These are phyloP conservation scores for Prunus dulcis DNA, from an alignment of 306 rosid species.

Conservation along the genomic window DNA sequence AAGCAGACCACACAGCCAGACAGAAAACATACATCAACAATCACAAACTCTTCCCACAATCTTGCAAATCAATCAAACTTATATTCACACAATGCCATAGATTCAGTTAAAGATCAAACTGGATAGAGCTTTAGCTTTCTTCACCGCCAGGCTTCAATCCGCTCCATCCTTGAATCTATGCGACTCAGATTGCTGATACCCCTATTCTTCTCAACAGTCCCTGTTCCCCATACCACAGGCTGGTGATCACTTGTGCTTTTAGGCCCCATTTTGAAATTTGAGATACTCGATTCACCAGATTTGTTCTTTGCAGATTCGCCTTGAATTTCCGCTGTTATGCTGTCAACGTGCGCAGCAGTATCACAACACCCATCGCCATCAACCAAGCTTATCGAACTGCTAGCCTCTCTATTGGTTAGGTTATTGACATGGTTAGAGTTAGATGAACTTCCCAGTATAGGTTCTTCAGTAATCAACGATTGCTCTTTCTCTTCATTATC, in stretches of 20 bases:
- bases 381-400: slow-evolving; percentile 27
- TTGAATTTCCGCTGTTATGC: slow-evolving; percentile 15
- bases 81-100: slow-evolving; percentile 23
- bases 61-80: slow-evolving; percentile 36
- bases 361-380: slow-evolving; percentile 34
- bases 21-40: slow-evolving; percentile 27
- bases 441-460: slow-evolving; percentile 26
- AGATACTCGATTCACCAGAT: slow-evolving; percentile 38
- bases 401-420: slow-evolving; percentile 34
- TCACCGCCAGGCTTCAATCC: slow-evolving; percentile 68
- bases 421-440: slow-evolving; percentile 23
- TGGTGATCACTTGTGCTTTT: slow-evolving; percentile 37
- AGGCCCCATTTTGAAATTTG: slow-evolving; percentile 39
- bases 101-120: slow-evolving; percentile 29
- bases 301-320: slow-evolving; percentile 37
- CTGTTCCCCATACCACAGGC: slow-evolving; percentile 24
- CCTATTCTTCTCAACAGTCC: slow-evolving; percentile 40
- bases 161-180: slow-evolving; percentile 47
- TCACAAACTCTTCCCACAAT: slow-evolving; percentile 38
- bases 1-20: slow-evolving; percentile 27
- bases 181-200: slow-evolving; percentile 47
- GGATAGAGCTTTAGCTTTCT: slow-evolving; percentile 18
- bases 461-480: slow-evolving; percentile 26
- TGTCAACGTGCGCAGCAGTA: slow-evolving; percentile 29
- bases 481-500: slow-evolving; percentile 41